These are phyloP conservation scores for Apophysomyces elegans DNA, from an alignment of 371 early-diverging fungal species.

Conservation along the genomic window DNA sequence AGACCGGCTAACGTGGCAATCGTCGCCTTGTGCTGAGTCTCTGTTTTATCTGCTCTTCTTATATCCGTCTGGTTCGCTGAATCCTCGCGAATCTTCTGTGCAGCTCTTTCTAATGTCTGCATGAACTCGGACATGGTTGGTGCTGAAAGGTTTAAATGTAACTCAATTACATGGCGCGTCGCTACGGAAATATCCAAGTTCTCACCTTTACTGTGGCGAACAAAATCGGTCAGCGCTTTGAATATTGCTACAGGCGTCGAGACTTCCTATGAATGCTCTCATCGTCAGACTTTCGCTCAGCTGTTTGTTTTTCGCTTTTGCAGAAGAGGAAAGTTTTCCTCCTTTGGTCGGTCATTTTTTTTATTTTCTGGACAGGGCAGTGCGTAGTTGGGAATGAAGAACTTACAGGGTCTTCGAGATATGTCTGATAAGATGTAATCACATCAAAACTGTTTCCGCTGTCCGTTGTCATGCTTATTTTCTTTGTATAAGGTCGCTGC, in stretches of 20 bases:
- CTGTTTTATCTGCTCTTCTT: slow-evolving; percentile 16
- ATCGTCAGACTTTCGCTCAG: not conserved
- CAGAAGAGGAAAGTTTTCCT: no score
- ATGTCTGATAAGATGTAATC: slow-evolving; percentile 25
- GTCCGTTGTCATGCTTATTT: slow-evolving; percentile 12
- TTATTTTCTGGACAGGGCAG: not conserved
- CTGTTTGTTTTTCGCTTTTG: no score
- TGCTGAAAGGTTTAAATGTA: slow-evolving; percentile 38
- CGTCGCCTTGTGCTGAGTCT: slow-evolving; percentile 53
- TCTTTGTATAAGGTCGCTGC: not conserved
- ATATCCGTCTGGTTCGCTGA: slow-evolving; percentile 42
- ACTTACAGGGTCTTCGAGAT: slow-evolving; percentile 32
- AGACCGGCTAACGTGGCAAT: slow-evolving; percentile 80
- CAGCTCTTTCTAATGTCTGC: slow-evolving; percentile 74
- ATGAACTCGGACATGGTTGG: slow-evolving; percentile 90
- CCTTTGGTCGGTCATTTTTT: no score
- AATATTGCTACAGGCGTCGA: slow-evolving; percentile 92
- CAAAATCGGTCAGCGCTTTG: slow-evolving; percentile 77
- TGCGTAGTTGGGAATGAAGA: not conserved
- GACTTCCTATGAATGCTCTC: slow-evolving; percentile 56
- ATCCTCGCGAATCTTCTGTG: slow-evolving; percentile 57
- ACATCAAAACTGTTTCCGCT: slow-evolving; percentile 17
- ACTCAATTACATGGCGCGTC: not conserved
- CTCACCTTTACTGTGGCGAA: slow-evolving; percentile 69
- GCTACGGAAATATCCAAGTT: not conserved